Evolutionary conservation across 1,284 basidiomycete species (phyloP), one percentile per base, ranked within the genome.

Genomic region (Microbotryum violaceum): DNA sequence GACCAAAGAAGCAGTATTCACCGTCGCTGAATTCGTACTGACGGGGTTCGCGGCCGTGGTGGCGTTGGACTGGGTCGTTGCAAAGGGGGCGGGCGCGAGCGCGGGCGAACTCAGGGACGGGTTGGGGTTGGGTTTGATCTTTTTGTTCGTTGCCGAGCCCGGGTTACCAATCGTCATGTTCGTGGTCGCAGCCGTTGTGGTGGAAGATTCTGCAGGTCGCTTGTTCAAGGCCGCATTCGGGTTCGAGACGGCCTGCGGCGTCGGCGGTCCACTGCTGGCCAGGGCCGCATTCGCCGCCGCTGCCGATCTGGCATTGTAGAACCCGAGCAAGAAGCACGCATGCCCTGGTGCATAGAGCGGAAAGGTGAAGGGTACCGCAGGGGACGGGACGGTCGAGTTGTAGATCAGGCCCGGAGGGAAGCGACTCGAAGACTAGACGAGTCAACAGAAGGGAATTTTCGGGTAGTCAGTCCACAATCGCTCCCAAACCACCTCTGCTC

Each of bases 281-380:
- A 25, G 51, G 37, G 37, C 37, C 12, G 37, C 37, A 42, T 42
- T 42, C 37, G 37, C 16, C 12, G 37, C 37, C 37, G 37, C 37
- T 14, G 16, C 10, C 21, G 31, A 33, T 18, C 52, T 45, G 27
- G 49, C 51, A 49, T 66, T 66, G 60, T 68, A 64, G 56, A 69
- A 69, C 47, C 67, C 67, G 57, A 63, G 53, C 48, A 69, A 57
- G 58, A 69, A 69, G 47, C 61, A 61, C 27, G 65, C 56, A 57
- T 69, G 65, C 0, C 58, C 23, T 3, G 65, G 58, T 3, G 58
- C n/a, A 20, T 54, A 31, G 37, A 64, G 56, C 4, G 63, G 60
- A 25, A 69, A 69, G 1, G 60, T 33, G 46, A 64, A 57, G 49
- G 46, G 51, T 23, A 54, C n/a, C 20, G 48, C 52, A 14, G 59